Base-by-base conservation (phyloP, 2,329 filamentous ascomycete genomes). In the Sarocladium strictum region DNA sequence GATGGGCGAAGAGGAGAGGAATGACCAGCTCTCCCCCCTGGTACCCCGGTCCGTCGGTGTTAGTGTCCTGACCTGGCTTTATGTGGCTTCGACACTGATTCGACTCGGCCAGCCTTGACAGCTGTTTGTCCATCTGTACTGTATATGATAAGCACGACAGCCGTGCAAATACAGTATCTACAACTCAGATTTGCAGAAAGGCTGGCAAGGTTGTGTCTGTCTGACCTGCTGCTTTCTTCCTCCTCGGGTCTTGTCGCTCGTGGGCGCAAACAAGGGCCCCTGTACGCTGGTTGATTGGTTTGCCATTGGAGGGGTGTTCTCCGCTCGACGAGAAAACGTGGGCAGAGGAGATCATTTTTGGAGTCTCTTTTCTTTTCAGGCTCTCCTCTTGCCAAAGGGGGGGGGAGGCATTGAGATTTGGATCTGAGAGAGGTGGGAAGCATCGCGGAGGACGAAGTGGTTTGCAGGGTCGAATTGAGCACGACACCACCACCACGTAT, bases 151-250 rank as follows among this genome's bases (percentile, higher is more conserved):
- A n/a, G n/a, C n/a, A n/a, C n/a, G n/a, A n/a, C n/a, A n/a, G n/a
- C n/a, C n/a, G n/a, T n/a, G n/a, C n/a, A n/a, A n/a, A n/a, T n/a
- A n/a, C n/a, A n/a, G n/a, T n/a, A n/a, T n/a, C n/a, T n/a, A n/a
- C n/a, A n/a, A n/a, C n/a, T n/a, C n/a, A n/a, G 3, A 43, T 24
- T 17, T 23, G 10, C 23, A 29, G 43, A 19, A 41, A 23, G 40
- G n/a, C 40, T 45, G 11, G 40, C 40, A 45, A 45, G 40, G 40
- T 38, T 38, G 35, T n/a, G n/a, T n/a, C n/a, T n/a, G n/a, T n/a
- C 19, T 29, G 21, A 47, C 43, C 43, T 47, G 43, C 43, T 47
- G 21, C n/a, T 26, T 47, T 21, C 35, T 38, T 17, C 35, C 35
- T 38, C 12, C 35, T 38, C 12, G 35, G 7, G n/a, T 19, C 9